A percentile compares a stretch with the other conserved stretches of the same genome.
Evolutionary conservation across 345 rosid species (phyloP).

Genomic region (Tarenaya hassleriana): DNA sequence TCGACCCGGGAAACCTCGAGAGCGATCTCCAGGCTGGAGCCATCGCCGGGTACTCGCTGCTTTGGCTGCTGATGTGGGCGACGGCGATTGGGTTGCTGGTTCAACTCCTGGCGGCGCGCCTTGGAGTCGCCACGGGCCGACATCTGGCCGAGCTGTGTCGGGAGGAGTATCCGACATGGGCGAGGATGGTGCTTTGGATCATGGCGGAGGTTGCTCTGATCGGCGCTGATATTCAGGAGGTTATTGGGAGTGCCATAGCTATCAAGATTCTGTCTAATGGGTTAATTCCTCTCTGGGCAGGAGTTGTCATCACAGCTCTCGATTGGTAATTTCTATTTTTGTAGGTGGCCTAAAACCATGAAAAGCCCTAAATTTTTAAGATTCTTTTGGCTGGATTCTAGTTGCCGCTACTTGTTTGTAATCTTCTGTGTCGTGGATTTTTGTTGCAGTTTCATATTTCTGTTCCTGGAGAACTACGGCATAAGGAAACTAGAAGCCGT

Average conservation of each 20-base stretch:
- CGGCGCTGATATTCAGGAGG: conserved; percentile 97
- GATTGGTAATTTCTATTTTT: conserved; percentile 52
- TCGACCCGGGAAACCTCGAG: conserved; percentile 93
- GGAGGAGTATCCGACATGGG: conserved; percentile 91
- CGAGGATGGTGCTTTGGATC: conserved; percentile 68
- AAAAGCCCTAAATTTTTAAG: conserved; percentile 2
- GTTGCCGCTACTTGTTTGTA: conserved; percentile 5
- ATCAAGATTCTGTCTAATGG: conserved; percentile 82
- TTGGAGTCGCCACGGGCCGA: conserved; percentile 84
- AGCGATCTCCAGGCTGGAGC: conserved; percentile 98
- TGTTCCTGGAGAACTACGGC: conserved; percentile 88
- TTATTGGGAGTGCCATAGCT: conserved; percentile 95
- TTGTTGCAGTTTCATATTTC: conserved; percentile 69
- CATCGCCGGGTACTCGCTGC: conserved; percentile 87
- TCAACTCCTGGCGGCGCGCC: conserved; percentile 83
- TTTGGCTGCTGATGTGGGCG: conserved; percentile 92
- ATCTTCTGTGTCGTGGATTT: conserved; percentile 1
- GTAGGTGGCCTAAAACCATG: background rate
- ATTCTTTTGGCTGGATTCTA: conserved; percentile 1
- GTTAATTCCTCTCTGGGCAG: conserved; percentile 80
- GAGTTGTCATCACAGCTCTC: conserved; percentile 74
- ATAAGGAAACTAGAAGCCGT: no score
- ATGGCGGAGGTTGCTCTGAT: conserved; percentile 91
- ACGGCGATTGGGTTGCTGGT: conserved; percentile 86
- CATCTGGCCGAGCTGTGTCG: conserved; percentile 91